Percentiles rank a stretch among this genome's conserved stretches.
Evolutionary conservation across 257 asterid species (phyloP).

Genomic region (Agastache rugosa): DNA sequence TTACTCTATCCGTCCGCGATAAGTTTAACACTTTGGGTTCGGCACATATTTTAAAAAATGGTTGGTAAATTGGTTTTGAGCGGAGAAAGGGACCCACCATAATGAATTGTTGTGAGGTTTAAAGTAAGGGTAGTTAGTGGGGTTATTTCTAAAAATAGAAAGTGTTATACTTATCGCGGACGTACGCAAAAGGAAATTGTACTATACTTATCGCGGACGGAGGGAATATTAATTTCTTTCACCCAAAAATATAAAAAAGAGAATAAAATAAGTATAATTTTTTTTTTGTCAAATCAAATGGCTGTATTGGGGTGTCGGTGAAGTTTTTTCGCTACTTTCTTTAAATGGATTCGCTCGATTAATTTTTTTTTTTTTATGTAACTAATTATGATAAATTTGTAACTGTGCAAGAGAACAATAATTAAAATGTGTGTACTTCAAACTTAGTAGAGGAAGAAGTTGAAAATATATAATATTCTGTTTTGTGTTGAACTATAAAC

Average conservation of each 20-base stretch:
- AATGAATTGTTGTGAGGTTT: too few relatives aligned
- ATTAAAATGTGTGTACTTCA: background rate
- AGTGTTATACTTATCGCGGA: too few relatives aligned
- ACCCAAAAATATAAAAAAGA: background rate
- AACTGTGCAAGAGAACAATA: background rate
- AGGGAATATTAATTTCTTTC: background rate
- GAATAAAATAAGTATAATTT: background rate
- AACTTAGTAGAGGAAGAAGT: background rate
- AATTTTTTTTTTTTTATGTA: background rate
- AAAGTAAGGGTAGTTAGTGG: too few relatives aligned
- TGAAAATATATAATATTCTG: background rate
- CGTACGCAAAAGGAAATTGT: too few relatives aligned
- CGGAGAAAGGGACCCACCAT: too few relatives aligned
- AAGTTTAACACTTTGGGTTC: too few relatives aligned
- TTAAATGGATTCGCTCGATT: background rate
- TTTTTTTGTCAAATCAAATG: background rate
- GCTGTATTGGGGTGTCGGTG: conserved; percentile 23
- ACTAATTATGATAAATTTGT: background rate
- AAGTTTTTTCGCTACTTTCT: background rate
- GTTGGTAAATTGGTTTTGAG: too few relatives aligned
- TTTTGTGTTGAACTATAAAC: background rate
- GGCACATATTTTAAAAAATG: too few relatives aligned
- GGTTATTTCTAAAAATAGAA: too few relatives aligned
- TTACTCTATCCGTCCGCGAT: too few relatives aligned
- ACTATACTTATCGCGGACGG: too few relatives aligned